Evolutionary conservation across 2,329 filamentous ascomycete genomes (phyloP).

Genomic region (Alternaria incomplexa): DNA sequence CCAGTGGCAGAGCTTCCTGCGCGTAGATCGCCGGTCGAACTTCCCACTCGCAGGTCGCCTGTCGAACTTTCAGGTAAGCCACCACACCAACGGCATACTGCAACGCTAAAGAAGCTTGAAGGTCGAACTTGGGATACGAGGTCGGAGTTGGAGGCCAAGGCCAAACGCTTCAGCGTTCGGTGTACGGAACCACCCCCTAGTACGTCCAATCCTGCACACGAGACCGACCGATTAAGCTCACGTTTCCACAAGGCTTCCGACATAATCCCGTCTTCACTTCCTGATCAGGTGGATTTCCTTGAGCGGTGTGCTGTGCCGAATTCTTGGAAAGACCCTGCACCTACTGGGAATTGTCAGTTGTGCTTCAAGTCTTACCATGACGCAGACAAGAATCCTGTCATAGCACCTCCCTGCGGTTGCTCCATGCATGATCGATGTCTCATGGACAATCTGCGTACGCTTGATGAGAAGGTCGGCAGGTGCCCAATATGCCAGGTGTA

Average conservation of each 20-base stretch:
- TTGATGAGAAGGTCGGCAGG: constrained; percentile 2
- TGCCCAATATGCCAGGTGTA: constrained; percentile 11
- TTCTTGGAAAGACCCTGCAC: background rate
- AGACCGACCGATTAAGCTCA: constrained; percentile 1
- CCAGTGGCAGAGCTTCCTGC: background rate
- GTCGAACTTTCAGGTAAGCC: background rate
- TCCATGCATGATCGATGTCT: constrained; percentile 10
- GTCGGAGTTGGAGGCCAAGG: background rate
- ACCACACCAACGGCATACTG: background rate
- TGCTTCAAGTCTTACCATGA: constrained; percentile 1
- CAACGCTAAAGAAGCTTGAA: constrained; percentile 3
- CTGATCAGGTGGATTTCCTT: constrained; percentile 5
- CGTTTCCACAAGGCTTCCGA: constrained; percentile 6
- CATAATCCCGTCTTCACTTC: background rate
- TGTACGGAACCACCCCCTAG: background rate
- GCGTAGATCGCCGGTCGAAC: background rate
- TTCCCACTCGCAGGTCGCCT: background rate
- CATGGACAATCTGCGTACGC: background rate
- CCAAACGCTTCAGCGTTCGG: background rate
- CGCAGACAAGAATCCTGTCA: background rate
- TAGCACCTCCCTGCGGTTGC: constrained; percentile 1
- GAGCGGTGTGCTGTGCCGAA: background rate
- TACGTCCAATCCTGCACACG: background rate
- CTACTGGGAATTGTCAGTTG: background rate
- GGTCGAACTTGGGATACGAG: background rate